phyloP scores from a whole-genome alignment of 768 basidiomycete genomes.

The Hortiboletus campestris region DNA sequence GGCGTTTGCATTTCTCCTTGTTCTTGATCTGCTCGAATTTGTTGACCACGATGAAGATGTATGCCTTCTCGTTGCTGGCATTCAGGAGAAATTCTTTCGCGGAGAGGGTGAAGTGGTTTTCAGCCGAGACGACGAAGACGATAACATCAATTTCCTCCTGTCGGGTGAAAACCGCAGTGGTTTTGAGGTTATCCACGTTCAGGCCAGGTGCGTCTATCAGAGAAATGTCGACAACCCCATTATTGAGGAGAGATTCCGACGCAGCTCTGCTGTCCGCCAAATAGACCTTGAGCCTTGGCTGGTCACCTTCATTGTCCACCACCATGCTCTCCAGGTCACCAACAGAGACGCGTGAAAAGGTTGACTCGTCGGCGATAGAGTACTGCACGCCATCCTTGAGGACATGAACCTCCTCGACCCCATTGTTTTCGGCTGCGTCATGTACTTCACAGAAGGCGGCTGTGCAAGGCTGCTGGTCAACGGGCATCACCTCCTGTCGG shows the following conservation, averaged over 20 bases:
- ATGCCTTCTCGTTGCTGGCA: constrained; percentile 96
- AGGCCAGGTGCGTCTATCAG: constrained; percentile 98
- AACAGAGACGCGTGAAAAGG: constrained; percentile 68
- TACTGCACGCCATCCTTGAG: constrained; percentile 69
- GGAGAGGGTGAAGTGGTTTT: constrained; percentile 97
- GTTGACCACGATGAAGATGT: constrained; percentile 98
- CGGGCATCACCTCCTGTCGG: constrained; percentile 87
- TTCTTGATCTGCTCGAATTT: constrained; percentile 94
- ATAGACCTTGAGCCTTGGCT: constrained; percentile 80
- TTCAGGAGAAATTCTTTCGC: constrained; percentile 91
- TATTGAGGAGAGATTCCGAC: constrained; percentile 84
- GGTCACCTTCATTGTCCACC: constrained; percentile 53
- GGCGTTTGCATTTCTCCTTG: constrained; percentile 86
- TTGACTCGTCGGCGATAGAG: constrained; percentile 66
- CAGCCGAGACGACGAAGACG: constrained; percentile 96
- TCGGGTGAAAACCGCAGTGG: constrained; percentile 91
- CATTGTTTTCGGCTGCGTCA: constrained; percentile 78
- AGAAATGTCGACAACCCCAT: constrained; percentile 95
- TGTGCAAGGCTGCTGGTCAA: constrained; percentile 97
- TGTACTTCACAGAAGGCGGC: constrained; percentile 97
- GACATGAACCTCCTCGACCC: constrained; percentile 83
- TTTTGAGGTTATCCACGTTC: constrained; percentile 92
- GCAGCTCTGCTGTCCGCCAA: constrained; percentile 77
- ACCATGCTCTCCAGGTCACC: constrained; percentile 77
- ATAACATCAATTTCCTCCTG: constrained; percentile 99